A percentile compares a stretch with the other conserved stretches of the same genome.
These are phyloP conservation scores for Alloteropsis angusta DNA, from an alignment of 202 grass and related monocot genomes.

Conservation along the genomic window DNA sequence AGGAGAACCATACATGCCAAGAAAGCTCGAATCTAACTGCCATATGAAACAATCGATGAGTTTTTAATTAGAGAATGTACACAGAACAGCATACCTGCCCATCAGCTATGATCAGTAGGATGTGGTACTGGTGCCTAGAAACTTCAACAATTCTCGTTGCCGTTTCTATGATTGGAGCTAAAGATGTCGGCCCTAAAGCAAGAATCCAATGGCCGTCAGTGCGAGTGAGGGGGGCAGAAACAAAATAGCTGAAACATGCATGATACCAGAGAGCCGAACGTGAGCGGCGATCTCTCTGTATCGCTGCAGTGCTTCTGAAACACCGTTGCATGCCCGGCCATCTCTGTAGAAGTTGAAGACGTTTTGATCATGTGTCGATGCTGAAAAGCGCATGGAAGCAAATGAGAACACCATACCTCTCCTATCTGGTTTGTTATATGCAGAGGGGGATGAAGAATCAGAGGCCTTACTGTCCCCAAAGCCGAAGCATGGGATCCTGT, in stretches of 20 bases:
- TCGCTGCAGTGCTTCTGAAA: constrained; percentile 32
- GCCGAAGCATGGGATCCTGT: constrained; percentile 53
- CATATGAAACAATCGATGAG: neutral
- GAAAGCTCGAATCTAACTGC: neutral
- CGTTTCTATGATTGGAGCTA: constrained; percentile 54
- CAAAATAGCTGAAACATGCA: neutral
- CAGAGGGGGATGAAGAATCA: neutral
- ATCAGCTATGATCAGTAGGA: constrained; percentile 62
- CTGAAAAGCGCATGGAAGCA: neutral
- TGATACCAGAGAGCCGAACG: constrained; percentile 34
- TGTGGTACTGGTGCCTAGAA: constrained; percentile 35
- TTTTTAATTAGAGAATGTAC: neutral
- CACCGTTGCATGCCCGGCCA: constrained; percentile 11
- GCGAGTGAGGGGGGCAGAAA: neutral
- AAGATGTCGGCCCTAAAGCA: constrained; percentile 46
- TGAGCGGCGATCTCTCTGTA: constrained; percentile 35
- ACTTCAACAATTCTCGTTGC: constrained; percentile 32
- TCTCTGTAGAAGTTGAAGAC: constrained; percentile 51
- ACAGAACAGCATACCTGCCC: constrained; percentile 38
- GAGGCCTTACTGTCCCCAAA: constrained; percentile 50
- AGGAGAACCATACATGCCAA: neutral
- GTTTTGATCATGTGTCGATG: constrained; percentile 32
- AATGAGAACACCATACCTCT: neutral
- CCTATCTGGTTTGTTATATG: neutral
- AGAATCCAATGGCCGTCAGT: neutral